Evolutionary conservation across 768 basidiomycete genomes (phyloP), one percentile per base, ranked within the genome.

Genomic region (Lentinula boryana): DNA sequence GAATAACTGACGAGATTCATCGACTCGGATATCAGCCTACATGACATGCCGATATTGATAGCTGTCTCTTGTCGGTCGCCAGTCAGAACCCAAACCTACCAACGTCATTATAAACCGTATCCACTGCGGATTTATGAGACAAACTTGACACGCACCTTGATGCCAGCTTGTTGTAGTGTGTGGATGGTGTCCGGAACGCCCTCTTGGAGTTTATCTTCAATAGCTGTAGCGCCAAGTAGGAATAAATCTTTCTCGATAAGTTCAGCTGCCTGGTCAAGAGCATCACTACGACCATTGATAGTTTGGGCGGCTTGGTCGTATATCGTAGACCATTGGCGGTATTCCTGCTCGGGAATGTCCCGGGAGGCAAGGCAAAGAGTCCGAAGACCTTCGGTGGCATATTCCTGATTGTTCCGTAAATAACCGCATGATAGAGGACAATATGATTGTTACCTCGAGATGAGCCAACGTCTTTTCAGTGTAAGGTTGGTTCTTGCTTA

Each of bases 11-110:
- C 96, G 78, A 99, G 67, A 70, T 98, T 98, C 97, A 98, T 99
- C 8, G 93, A 95, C 75, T 99, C 97, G 5, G 94, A 93, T 55
- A 99, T 98, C 67, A 99, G 74, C 63, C 94, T 84, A 76, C 97
- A 98, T 1, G 95, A 96, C 83, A 98, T 88, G 56, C 97, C 97
- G 64, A 99, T 98, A 68, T 99, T 99, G 74, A 99, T 98, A 15
- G 97, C 97, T 1, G 97, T 99, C 74, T 99, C 97, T 76, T 99
- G 97, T 65, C 97, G 80, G 72, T 99, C 97, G 1, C 97, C 97
- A 2, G 97, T 99, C 55, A 99, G 76, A 7, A 99, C 95, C 97
- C 97, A 99, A 16, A 99, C 87, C 88, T 90, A 64, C 15, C 15
- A n/a, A 23, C 44, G 32, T 13, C 60, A 55, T 32, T 27, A 16